Evolutionary conservation across 352 stramenopile species (phyloP).

Genomic region (Blastocystis sp.): DNA sequence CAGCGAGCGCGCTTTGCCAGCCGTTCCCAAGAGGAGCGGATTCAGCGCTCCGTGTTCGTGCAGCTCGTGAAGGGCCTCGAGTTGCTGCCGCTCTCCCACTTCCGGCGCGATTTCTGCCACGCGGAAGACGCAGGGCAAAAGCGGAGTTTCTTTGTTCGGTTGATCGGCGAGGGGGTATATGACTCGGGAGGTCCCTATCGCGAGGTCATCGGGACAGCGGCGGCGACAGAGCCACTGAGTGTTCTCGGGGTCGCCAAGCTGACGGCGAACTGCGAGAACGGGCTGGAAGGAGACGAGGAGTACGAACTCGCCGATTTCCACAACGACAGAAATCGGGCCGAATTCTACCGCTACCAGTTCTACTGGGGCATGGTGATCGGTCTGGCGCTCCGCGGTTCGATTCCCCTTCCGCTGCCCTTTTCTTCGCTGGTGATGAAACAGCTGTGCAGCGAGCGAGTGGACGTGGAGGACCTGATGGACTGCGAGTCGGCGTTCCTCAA

Average conservation of each 20-base stretch:
- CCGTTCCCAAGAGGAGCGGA: neutral
- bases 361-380: constrained; percentile 67
- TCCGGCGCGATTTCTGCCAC: constrained; percentile 54
- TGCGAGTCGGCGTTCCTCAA: constrained; percentile 8
- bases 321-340: neutral
- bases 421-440: constrained; percentile 28
- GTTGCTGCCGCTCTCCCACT: constrained; percentile 3
- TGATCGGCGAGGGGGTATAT: constrained; percentile 69
- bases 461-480: neutral
- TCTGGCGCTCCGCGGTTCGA: constrained; percentile 15
- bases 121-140: constrained; percentile 72
- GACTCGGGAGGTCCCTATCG: constrained; percentile 67
- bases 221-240: neutral
- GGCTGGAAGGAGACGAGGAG: constrained; percentile 1
- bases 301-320: constrained; percentile 4
- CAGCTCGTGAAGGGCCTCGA: constrained; percentile 51
- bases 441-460: neutral
- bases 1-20: neutral
- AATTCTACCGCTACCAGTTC: constrained; percentile 9
- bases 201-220: constrained; percentile 53
- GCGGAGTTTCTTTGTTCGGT: constrained; percentile 61
- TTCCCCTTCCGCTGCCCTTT: constrained; percentile 31
- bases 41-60: constrained; percentile 25
- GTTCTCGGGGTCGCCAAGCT: constrained; percentile 6
- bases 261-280: constrained; percentile 25